Evolutionary conservation across 805 yeast species (phyloP), one percentile per base, ranked within the genome.

Genomic region (Wickerhamiella brachini): DNA sequence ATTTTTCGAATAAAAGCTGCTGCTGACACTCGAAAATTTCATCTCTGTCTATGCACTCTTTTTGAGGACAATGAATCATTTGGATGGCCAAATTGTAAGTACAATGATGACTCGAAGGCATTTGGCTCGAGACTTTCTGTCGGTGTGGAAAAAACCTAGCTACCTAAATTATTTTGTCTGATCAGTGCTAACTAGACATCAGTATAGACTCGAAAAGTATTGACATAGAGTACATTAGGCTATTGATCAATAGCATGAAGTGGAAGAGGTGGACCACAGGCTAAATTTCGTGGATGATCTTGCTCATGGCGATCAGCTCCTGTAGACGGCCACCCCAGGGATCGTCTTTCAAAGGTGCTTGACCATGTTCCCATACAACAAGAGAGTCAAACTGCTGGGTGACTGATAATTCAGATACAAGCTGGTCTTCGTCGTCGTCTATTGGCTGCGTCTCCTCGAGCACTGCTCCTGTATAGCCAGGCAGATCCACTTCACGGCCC

Each of bases 101-200:
- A 60, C 68, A 29, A 78, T 85, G 95, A 85, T 85, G 95, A 85
- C 82, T 71, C 71, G 96, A 88, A 95, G 86, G 96, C 96, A 88
- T 88, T 88, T 88, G 96, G 95, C 96, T 88, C 95, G 95, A 87
- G 95, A 84, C 84, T 67, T 75, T 73, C 69, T 74, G 88, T 84
- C 88, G 89, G 76, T 88, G 96, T 88, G 95, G 96, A 88, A 85
- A 85, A 85, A 85, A 74, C 80, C 95, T 77, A 81, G 96, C 96
- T 88, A 88, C 96, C 96, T 88, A 76, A 78, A 67, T 72, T 70
- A 70, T 71, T 72, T 71, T 73, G 78, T 85, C 80, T 85, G 17
- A 17, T n/a, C 41, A 37, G 80, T 50, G 53, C 55, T 53, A 59
- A 54, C 63, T 58, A 59, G 59, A 5, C 38, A 31, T 12, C 38